Evolutionary conservation across 2,329 filamentous ascomycete genomes (phyloP), one percentile per base, ranked within the genome.

Genomic region (Scopulariopsis brevicaulis): DNA sequence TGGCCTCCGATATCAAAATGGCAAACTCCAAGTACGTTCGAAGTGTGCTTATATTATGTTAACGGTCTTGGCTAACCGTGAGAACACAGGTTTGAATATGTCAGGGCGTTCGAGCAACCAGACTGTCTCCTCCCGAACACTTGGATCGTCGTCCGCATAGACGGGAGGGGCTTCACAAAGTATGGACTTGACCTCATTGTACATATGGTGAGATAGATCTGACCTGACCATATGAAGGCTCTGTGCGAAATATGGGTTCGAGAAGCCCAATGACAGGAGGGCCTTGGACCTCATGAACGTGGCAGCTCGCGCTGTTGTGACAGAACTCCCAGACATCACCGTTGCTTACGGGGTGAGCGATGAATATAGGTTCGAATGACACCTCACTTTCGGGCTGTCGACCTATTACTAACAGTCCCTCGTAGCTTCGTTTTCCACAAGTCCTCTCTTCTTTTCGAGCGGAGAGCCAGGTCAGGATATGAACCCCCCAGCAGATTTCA

Each of bases 91-190:
- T 97, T 91, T 69, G 92, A 96, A 74, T 99, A 99, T 72, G 93
- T 97, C 62, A 90, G 89, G 69, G 73, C 77, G 54, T 97, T 97
- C 67, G 94, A 99, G 77, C 88, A 88, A 67, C 75, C 85, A 7
- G 91, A 96, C 68, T 73, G 74, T 53, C 75, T 99, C 48, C 79
- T 97, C 24, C 90, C 86, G 57, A 96, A 95, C 68, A 97, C 93
- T 28, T 99, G 92, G 91, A 87, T 97, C 59, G 90, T 97, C 22
- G 85, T 99, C 58, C 86, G 94, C 60, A 86, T 99, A 66, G 94
- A 99, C 73, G 94, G 94, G 25, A 82, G 93, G 62, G 92, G 91
- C 20, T 99, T 99, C 73, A 94, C 92, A 66, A 96, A 96, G 90
- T 95, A 75, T 68, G 71, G 35, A 40, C 7, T n/a, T 18, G 14